Base-by-base conservation (phyloP, 2,329 filamentous ascomycete genomes). In the Cercospora sp. region DNA sequence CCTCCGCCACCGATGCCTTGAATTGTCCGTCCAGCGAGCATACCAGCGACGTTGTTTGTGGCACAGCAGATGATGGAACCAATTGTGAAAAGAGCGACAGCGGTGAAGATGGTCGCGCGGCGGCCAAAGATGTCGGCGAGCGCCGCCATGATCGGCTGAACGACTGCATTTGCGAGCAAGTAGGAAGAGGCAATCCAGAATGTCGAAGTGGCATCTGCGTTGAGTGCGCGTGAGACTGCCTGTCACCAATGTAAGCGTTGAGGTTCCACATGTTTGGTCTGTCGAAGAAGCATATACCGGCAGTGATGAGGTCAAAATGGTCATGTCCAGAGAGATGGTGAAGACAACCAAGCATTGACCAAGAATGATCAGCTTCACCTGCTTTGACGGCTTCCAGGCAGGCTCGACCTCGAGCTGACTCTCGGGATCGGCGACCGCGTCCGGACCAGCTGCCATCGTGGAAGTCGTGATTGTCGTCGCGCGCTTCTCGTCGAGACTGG, bases 111-210 rank as follows among this genome's bases (percentile, higher is more conserved):
- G 60, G 83, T 76, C 5, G 79, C 75, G 24, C 82, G 82, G 21
- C 84, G 82, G 2, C 83, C 84, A 66, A 87, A 85, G 21, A 84
- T 80, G 65, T 84, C 79, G 9, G 82, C 81, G 3, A 84, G 74
- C 0, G 79, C 75, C 0, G 80, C 80, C 64, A 80, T 80, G 61
- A 82, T 75, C 21, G 81, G 82, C 58, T 83, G 80, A 58, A 81
- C 80, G 26, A 81, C 80, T 16, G 82, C 80, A 18, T 77, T 80
- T 3, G 80, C 74, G 12, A 85, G 74, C 0, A 86, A 78, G 67
- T 85, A 86, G 3, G 81, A 79, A 0, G 83, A 82, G 1, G 82
- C 83, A 12, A 83, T 79, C 85, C 85, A 87, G 66, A 86, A 82
- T 0, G 81, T 78, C 58, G 80, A 78, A 9, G 78, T 75, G 37